These are phyloP conservation scores for Boletus semigastroideus DNA, from an alignment of 1,284 basidiomycete species.

Conservation along the genomic window DNA sequence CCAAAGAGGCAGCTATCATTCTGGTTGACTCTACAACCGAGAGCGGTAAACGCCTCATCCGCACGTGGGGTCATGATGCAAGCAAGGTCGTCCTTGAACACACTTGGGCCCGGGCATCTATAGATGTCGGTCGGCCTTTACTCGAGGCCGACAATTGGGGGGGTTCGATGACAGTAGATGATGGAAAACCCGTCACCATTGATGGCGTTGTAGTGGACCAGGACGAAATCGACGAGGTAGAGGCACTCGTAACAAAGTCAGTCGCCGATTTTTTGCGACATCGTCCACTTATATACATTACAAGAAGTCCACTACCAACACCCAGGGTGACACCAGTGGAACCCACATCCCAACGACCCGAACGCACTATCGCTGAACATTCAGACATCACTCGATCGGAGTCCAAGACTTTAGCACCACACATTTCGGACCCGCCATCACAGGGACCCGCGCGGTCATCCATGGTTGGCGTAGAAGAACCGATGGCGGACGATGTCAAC, in stretches of 20 bases:
- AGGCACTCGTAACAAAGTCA: conserved; percentile 37
- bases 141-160: conserved; percentile 56
- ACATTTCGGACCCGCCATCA: background rate
- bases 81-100: conserved; percentile 49
- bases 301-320: conserved; percentile 56
- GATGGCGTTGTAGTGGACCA: conserved; percentile 32
- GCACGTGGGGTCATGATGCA: conserved; percentile 52
- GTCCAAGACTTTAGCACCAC: conserved; percentile 1
- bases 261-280: conserved; percentile 21
- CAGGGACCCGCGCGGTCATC: conserved; percentile 3
- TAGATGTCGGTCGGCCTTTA: conserved; percentile 42
- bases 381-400: background rate
- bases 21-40: conserved; percentile 52
- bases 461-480: conserved; percentile 1
- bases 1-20: conserved; percentile 51
- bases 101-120: conserved; percentile 44
- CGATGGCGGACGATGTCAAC: background rate
- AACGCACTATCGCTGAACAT: conserved; percentile 2
- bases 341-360: conserved; percentile 10
- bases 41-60: conserved; percentile 53
- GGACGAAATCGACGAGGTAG: conserved; percentile 38
- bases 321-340: conserved; percentile 57
- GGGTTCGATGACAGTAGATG: conserved; percentile 45
- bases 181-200: conserved; percentile 42
- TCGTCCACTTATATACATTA: conserved; percentile 22